Base-by-base conservation (phyloP, 2,329 filamentous ascomycete species). In the Fusarium algeriense region DNA sequence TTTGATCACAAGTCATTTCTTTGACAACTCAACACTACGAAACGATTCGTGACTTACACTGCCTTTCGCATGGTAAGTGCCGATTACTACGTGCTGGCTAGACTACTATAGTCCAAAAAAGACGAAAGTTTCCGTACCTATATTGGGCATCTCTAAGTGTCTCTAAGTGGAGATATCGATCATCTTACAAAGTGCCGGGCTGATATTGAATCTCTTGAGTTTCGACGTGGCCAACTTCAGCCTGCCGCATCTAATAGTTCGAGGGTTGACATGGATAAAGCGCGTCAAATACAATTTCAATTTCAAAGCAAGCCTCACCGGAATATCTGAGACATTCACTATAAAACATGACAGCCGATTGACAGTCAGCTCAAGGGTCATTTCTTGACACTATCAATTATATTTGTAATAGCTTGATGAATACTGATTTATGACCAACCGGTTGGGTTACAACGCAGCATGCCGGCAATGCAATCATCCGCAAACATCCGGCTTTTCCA, bases 301-400 rank as follows among this genome's bases (percentile, higher is more conserved):
- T 67, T 67, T 50, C 56, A 30, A 28, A 67, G 40, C 64, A 52
- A 67, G 63, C 64, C 64, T 68, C 64, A 68, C 64, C 64, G 64
- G 35, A 67, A 26, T 17, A 50, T 57, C 64, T 67, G 57, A 67
- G 64, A 67, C 64, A 67, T 57, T 43, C 49, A 50, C 49, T 50
- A 57, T 63, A 34, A 38, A 57, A 30, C 19, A 50, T 41, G 44
- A 19, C 49, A 37, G 20, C 38, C 23, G 46, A 28, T 35, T 45
- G 23, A 46, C n/a, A 20, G 35, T 28, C 28, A 17, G 19, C 37
- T 20, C 48, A 30, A 34, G 30, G 37, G 20, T 26, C 23, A 40
- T 44, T 34, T 55, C 62, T 55, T 46, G 26, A 57, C 50, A 23
- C 40, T 40, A 45, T 20, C 26, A 32, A 53, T 32, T 15, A 26